Base-by-base conservation (phyloP, 1,284 basidiomycete species). In the Lentinus polychrous region DNA sequence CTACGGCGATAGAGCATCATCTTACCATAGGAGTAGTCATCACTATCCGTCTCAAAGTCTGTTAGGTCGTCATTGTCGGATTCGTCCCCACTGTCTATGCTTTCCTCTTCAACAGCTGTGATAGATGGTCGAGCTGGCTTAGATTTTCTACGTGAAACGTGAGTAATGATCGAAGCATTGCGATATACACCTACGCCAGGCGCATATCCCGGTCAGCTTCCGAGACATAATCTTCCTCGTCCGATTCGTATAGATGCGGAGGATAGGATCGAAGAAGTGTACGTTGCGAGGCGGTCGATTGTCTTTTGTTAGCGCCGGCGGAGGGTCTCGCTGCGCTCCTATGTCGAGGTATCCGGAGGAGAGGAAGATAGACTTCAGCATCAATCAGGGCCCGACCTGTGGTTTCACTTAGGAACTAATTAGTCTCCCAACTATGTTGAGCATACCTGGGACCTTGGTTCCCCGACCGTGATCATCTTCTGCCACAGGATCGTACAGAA, bases 61-160 rank as follows among this genome's bases (percentile, higher is more conserved):
- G 78, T 83, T 37, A 83, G 56, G 57, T 83, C 83, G 31, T 75
- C 79, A 56, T 86, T 69, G 57, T 90, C 88, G 1, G 87, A 90
- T 63, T 91, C 88, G 54, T 90, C 87, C 2, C 78, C 78, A 46
- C 78, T 81, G 10, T 75, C 79, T 56, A 80, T 71, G 46, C 72
- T 74, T 24, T 79, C 74, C 4, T 76, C 76, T n/a, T 52, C 58
- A 33, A 56, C 55, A 20, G 17, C 14, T 27, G 27, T 5, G 27
- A 27, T 5, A 5, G 27, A 4, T 27, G 27, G 27, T 10, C 27
- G 4, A 27, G 27, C 27, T 5, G 27, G 27, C 10, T 78, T 8
- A 76, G 76, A 53, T 71, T 72, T 37, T 81, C 83, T 50, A 18
- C 40, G 43, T 11, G 6, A 10, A 34, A 32, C 5, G 10, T 49